Evolutionary conservation across 1,284 basidiomycete genomes (phyloP), one percentile per base, ranked within the genome.

Genomic region (Apiotrichum brassicae): DNA sequence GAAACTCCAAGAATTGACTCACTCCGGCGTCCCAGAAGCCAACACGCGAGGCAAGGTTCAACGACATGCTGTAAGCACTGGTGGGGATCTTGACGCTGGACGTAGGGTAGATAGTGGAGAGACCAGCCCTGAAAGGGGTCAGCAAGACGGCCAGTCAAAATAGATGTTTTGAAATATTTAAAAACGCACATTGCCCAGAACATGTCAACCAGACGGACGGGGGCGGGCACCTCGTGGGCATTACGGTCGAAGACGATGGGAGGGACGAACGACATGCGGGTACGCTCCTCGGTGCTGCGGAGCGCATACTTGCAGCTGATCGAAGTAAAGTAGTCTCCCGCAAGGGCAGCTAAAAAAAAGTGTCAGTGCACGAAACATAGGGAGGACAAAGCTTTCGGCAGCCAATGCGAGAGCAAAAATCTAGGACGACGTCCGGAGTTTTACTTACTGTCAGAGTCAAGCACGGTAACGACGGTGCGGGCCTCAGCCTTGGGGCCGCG

Each of bases 221-320:
- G 55, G 22, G 62, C 57, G 25, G 67, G 66, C 6, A 70, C 66
- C 28, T 66, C 60, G 34, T 61, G 49, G 19, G 62, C 58, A 46
- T 70, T 70, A 13, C 67, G 61, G 59, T 70, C 67, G 43, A 70
- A 70, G 24, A 61, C 54, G 44, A 65, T 70, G 16, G 65, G 66
- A 7, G 63, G 61, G 38, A 61, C 61, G 28, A 65, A 68, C 44
- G 58, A 58, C 58, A 62, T 61, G 22, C 60, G 58, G 8, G 52
- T 42, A 24, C 64, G 53, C 32, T 61, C 56, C 9, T 58, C 51
- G 16, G 62, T 41, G 6, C 61, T 38, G 13, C 58, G 58, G 11
- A 66, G 53, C 16, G 65, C 60, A 46, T 56, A 70, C 44, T 66
- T 59, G 56, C 59, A 63, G 19, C 58, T 60, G 20, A 61, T 54